These are phyloP conservation scores for Ettlia oleoabundans DNA, from an alignment of 139 green algal species.

Conservation along the genomic window DNA sequence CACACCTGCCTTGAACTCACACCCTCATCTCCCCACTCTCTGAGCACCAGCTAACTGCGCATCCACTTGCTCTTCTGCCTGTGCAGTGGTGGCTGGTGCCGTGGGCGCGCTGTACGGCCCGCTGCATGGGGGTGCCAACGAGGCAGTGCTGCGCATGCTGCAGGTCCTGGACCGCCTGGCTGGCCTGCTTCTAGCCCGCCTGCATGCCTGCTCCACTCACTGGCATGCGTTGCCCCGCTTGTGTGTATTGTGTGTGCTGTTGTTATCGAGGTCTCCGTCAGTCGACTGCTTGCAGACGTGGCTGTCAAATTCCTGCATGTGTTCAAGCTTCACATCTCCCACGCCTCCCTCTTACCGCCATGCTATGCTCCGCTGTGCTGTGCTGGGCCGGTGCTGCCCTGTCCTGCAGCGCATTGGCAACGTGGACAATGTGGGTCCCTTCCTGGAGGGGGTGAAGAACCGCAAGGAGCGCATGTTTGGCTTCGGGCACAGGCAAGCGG, in stretches of 20 bases:
- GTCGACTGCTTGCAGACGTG: too few relatives aligned
- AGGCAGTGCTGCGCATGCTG: conserved; percentile 98
- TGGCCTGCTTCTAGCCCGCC: background rate
- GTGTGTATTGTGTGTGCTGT: too few relatives aligned
- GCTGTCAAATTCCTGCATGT: too few relatives aligned
- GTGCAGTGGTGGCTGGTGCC: conserved; percentile 61
- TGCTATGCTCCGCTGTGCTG: background rate
- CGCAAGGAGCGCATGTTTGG: conserved; percentile 92
- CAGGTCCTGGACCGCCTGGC: background rate
- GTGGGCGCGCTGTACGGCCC: conserved; percentile 98
- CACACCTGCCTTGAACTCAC: too few relatives aligned
- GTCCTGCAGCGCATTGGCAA: conserved; percentile 85
- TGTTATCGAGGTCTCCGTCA: too few relatives aligned
- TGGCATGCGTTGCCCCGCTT: background rate
- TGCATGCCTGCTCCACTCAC: background rate
- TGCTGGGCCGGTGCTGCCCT: too few relatives aligned
- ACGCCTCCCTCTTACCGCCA: too few relatives aligned
- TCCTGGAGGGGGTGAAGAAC: conserved; percentile 81
- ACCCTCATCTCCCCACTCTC: too few relatives aligned
- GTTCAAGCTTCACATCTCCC: too few relatives aligned
- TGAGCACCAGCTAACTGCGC: too few relatives aligned
- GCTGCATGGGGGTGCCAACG: conserved; percentile 97
- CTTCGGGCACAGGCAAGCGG: conserved; percentile 88
- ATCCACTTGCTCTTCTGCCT: too few relatives aligned
- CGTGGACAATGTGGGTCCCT: conserved; percentile 76